These are phyloP conservation scores for Aspergillus pseudonomiae DNA, from an alignment of 2,329 filamentous ascomycete genomes.

Conservation along the genomic window DNA sequence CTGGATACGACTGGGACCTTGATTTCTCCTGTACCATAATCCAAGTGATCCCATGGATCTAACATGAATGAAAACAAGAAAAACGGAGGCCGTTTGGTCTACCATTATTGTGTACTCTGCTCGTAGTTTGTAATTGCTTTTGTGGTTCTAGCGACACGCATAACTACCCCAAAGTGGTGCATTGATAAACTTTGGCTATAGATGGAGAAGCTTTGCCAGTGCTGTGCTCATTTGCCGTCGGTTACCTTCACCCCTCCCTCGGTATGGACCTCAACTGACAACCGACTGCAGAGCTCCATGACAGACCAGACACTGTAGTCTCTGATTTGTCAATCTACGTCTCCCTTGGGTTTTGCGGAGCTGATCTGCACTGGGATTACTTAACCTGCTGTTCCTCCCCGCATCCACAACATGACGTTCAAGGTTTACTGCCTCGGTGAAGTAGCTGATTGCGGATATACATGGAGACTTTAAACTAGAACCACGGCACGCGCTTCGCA, in stretches of 20 bases:
- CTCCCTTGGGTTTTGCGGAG: background rate
- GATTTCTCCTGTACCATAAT: slow-evolving; percentile 18
- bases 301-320: background rate
- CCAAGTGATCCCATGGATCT: slow-evolving; percentile 10
- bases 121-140: background rate
- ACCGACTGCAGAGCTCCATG: background rate
- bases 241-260: background rate
- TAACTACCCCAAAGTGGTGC: too few relatives aligned
- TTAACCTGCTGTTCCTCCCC: background rate
- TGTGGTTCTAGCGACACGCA: background rate
- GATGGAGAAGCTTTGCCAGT: background rate
- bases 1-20: background rate
- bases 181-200: background rate
- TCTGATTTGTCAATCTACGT: background rate
- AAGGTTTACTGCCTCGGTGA: background rate
- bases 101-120: background rate
- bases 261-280: too few relatives aligned
- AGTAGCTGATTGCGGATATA: background rate
- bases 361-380: background rate
- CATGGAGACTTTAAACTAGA: background rate
- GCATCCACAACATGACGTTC: background rate
- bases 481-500: background rate
- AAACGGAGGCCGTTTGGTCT: slow-evolving; percentile 24
- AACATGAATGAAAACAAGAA: slow-evolving; percentile 25
- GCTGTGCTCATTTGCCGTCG: background rate